phyloP scores from a whole-genome alignment of 495 filamentous ascomycete species.

The Neurospora terricola region DNA sequence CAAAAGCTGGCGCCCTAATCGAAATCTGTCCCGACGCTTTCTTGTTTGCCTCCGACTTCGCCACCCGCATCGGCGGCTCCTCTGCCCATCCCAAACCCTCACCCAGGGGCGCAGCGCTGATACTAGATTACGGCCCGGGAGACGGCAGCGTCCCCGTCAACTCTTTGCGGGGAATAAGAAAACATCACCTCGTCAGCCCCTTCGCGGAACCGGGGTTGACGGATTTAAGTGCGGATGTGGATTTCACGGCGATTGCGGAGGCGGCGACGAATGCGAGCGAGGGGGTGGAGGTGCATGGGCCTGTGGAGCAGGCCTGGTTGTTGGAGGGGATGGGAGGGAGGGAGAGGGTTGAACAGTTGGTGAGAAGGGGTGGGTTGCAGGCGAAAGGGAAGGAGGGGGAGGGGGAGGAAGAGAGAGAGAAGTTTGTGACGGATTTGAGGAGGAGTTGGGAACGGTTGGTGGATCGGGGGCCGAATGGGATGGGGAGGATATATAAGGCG shows the following conservation, averaged over 20 bases:
- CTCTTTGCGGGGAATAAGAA: slow-evolving; percentile 76
- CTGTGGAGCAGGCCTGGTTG: slow-evolving; percentile 77
- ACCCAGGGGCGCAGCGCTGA: slow-evolving; percentile 78
- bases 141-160: slow-evolving; percentile 66
- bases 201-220: slow-evolving; percentile 69
- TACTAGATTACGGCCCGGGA: slow-evolving; percentile 85
- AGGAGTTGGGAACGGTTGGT: slow-evolving; percentile 67
- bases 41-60: slow-evolving; percentile 69
- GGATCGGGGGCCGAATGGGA: slow-evolving; percentile 65
- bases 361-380: slow-evolving; percentile 30
- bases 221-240: slow-evolving; percentile 84
- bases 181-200: slow-evolving; percentile 62
- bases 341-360: slow-evolving; percentile 63
- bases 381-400: slow-evolving; percentile 22
- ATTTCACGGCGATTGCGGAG: slow-evolving; percentile 79
- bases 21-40: slow-evolving; percentile 83
- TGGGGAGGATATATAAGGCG: slow-evolving; percentile 91
- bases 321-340: slow-evolving; percentile 68
- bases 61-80: slow-evolving; percentile 74
- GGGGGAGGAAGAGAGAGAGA: slow-evolving; percentile 47
- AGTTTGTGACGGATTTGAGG: slow-evolving; percentile 57
- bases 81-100: no score
- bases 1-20: slow-evolving; percentile 49
- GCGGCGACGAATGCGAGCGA: slow-evolving; percentile 61
- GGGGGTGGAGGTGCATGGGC: slow-evolving; percentile 85